Base-by-base conservation (phyloP, 2,329 filamentous ascomycete species). In the Aspergillus aculeatus region DNA sequence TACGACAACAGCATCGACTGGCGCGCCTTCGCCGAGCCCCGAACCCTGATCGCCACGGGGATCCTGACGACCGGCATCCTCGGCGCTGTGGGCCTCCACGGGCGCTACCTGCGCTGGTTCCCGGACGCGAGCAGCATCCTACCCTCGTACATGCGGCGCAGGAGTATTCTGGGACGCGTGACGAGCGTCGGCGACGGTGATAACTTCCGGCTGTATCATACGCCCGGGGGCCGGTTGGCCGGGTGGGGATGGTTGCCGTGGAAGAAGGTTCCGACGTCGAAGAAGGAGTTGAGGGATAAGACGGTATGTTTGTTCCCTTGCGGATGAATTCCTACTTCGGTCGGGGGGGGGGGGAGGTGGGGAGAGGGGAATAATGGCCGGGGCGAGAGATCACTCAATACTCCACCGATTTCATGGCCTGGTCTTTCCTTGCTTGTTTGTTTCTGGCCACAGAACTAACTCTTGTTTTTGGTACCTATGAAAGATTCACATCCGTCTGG, bases 101-200 rank as follows among this genome's bases (percentile, higher is more conserved):
- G 73, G 47, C 68, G 68, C 23, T 95, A 93, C 72, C 80, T 99
- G 52, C 89, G 92, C 38, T 90, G 95, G 55, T 91, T 98, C 59
- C 92, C 92, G 4, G 88, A 86, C 58, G 86, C 91, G 38, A 82
- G 84, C 24, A 84, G 92, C 72, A 89, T 99, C 66, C 86, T 86
- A 51, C 89, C 91, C 2, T 80, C 82, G 11, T 89, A 88, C 71
- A 94, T 94, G 72, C 86, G 90, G 50, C 87, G 82, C 62, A 84
- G 90, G 67, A 93, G 86, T 66, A 72, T 99, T 47, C 89, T 94
- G 68, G 95, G 95, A 14, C 85, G 84, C 62, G 95, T 98, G 47
- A 97, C 94, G 12, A 92, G 90, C 67, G 95, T 99, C 24, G 95
- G 96, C 47, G 95, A 99, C 82, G 96, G 92, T 4, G 95, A 99